Base-by-base conservation (phyloP, 768 basidiomycete species). In the Mrakia blollopis region DNA sequence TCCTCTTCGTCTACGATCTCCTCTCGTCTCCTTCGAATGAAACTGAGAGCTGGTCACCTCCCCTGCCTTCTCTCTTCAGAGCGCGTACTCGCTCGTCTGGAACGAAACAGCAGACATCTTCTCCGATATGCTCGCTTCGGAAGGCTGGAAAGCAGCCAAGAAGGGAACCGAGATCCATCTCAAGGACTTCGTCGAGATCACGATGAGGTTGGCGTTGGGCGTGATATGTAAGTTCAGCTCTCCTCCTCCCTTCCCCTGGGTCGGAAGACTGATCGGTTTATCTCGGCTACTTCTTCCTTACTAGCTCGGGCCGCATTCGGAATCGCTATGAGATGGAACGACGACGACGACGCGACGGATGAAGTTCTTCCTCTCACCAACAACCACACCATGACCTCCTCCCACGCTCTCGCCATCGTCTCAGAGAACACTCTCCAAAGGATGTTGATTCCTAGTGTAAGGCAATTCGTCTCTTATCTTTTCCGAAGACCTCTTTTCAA, bases 301-400 rank as follows among this genome's bases (percentile, higher is more conserved):
- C 4, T 25, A 74, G 75, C 54, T 8, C 67, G 75, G 18, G 75
- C 67, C 18, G 75, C 75, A 2, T 76, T 76, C 50, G 69, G n/a
- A 37, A 39, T 76, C 21, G 39, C 67, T 1, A 76, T 76, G 75
- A 16, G 25, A 1, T 76, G 57, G 57, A 67, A 76, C 23, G 54
- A 67, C 13, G 25, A 67, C 13, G 25, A 32, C 25, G 39, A 70
- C 28, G n/a, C 50, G 39, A 70, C 30, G 41, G 37, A n/a, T 9
- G 65, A n/a, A n/a, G n/a, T n/a, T n/a, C n/a, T 37, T 23, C 65
- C 65, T 21, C 23, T 41, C 3, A 32, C 52, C 2, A 39, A 37
- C 9, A 50, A 57, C 6, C 67, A 70, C n/a, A 76, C 35, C 23
- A 68, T 76, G 54, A 68, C 67, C 21, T 41, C 75, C 25, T 28